A percentile compares a stretch with the other conserved stretches of the same genome.
phyloP scores from a whole-genome alignment of 257 asterid species.

The Primulina eburnea region DNA sequence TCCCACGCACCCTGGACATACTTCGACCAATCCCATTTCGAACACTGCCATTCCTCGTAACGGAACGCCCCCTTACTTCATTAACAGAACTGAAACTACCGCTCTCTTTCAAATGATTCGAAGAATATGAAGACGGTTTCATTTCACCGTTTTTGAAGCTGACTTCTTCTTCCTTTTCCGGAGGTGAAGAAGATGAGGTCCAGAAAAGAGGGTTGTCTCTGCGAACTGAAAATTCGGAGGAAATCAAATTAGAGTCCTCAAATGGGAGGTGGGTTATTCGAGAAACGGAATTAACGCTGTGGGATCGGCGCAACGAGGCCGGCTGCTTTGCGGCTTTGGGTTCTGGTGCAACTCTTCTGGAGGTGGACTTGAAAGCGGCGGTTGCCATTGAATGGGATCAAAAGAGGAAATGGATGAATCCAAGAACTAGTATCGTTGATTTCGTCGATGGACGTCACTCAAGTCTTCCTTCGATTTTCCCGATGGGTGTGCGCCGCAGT shows the following conservation, averaged over 20 bases:
- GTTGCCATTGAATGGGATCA: conserved; percentile 41
- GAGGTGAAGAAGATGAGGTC: conserved; percentile 33
- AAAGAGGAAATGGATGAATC: not conserved
- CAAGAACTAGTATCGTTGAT: not conserved
- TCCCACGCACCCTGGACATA: conserved; percentile 60
- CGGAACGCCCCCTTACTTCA: conserved; percentile 68
- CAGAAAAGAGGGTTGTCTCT: conserved; percentile 83
- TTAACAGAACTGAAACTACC: conserved; percentile 10
- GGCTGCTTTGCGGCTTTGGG: conserved; percentile 37
- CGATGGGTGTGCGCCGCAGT: not conserved
- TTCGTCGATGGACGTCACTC: not conserved
- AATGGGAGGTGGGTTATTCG: conserved; percentile 35
- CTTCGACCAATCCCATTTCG: conserved; percentile 79
- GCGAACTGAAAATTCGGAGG: conserved; percentile 57
- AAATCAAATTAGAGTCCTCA: conserved; percentile 25
- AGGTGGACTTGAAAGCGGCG: conserved; percentile 66
- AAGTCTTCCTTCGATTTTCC: not conserved
- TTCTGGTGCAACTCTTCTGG: conserved; percentile 50
- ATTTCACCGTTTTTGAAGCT: conserved; percentile 11
- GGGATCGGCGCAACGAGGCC: conserved; percentile 51
- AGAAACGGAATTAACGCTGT: conserved; percentile 69
- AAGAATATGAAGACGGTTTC: conserved; percentile 18
- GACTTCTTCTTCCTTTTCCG: conserved; percentile 25
- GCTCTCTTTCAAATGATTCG: conserved; percentile 11
- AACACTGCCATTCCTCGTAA: conserved; percentile 36